Conservation (phyloP, 371 early-diverging fungal genomes). For the Mucor plumbeus region DNA sequence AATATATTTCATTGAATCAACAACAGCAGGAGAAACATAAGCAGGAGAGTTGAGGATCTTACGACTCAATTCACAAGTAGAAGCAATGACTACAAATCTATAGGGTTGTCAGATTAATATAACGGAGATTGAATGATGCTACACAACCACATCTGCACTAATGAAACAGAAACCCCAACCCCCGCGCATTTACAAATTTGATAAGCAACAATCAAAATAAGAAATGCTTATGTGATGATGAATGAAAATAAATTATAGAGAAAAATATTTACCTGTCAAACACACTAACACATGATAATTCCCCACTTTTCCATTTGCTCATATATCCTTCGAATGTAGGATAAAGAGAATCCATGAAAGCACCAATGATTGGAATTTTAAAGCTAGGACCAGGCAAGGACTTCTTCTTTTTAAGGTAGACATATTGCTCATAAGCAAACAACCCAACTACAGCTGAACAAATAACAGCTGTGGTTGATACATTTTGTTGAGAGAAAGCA, state of each 20-base stretch:
- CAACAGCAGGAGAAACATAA: slow-evolving; percentile 52
- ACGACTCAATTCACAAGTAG: slow-evolving; percentile 56
- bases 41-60: slow-evolving; percentile 56
- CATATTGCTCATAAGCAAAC: slow-evolving; percentile 58
- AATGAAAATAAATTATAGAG: background rate
- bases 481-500: slow-evolving; percentile 34
- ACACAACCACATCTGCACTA: background rate
- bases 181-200: slow-evolving; percentile 17
- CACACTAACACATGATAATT: slow-evolving; percentile 58
- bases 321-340: slow-evolving; percentile 62
- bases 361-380: slow-evolving; percentile 59
- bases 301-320: slow-evolving; percentile 62
- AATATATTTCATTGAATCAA: slow-evolving; percentile 57
- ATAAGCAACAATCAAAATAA: background rate
- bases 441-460: slow-evolving; percentile 53
- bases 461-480: slow-evolving; percentile 48
- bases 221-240: background rate
- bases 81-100: slow-evolving; percentile 61
- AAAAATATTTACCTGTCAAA: slow-evolving; percentile 50
- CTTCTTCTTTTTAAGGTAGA: slow-evolving; percentile 56
- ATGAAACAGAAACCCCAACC: background rate
- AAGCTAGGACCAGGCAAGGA: slow-evolving; percentile 54
- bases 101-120: background rate
- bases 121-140: slow-evolving; percentile 10
- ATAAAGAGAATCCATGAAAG: slow-evolving; percentile 58